Evolutionary conservation across 2,329 filamentous ascomycete genomes (phyloP).

Genomic region (Akanthomyces uredinophilus): DNA sequence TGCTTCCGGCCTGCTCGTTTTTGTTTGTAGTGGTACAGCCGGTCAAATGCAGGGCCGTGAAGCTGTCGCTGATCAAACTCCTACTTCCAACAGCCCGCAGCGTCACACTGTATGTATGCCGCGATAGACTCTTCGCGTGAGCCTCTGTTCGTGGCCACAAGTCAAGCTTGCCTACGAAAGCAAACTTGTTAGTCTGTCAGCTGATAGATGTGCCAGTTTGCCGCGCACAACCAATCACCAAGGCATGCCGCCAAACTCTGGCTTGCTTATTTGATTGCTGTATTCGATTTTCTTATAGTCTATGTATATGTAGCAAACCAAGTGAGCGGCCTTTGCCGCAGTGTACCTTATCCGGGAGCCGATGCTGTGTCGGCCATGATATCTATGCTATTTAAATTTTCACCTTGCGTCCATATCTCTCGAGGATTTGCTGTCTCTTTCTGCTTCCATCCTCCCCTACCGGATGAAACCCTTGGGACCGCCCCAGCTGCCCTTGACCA

Average conservation of each 20-base stretch:
- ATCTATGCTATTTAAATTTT: neutral
- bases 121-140: no score
- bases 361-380: neutral
- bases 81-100: neutral
- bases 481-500: constrained; percentile 59
- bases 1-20: neutral
- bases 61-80: neutral
- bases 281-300: neutral
- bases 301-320: neutral
- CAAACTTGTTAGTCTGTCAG: neutral
- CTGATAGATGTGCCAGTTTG: neutral
- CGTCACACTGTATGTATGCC: neutral
- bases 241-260: neutral
- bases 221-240: neutral
- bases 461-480: constrained; percentile 48
- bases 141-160: neutral
- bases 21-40: neutral
- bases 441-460: neutral
- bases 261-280: neutral
- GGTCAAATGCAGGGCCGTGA: neutral
- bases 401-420: neutral
- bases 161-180: neutral
- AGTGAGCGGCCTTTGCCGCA: neutral
- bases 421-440: neutral
- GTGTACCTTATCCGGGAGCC: neutral